A percentile compares a stretch with the other conserved stretches of the same genome.
Evolutionary conservation across 345 rosid genomes (phyloP).

Genomic region (Rhodamnia argentea): DNA sequence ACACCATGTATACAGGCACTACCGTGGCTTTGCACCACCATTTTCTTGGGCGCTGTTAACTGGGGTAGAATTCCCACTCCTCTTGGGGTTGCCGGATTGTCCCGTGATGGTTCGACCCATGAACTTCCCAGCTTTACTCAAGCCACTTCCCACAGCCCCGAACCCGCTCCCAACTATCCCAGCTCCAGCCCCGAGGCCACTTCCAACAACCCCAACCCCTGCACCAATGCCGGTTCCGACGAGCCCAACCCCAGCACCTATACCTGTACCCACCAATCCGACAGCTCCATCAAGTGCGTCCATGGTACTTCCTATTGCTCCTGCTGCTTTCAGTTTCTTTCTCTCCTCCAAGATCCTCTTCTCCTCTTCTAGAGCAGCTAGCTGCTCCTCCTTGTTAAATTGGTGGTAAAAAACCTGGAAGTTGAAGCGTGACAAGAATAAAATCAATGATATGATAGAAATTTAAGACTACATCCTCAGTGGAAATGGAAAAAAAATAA

Average conservation of each 20-base stretch:
- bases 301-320: slow-evolving; percentile 91
- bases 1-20: background rate
- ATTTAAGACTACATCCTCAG: background rate
- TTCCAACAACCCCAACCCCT: slow-evolving; percentile 62
- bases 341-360: slow-evolving; percentile 73
- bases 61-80: slow-evolving; percentile 72
- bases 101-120: slow-evolving; percentile 83
- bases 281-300: slow-evolving; percentile 76
- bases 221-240: slow-evolving; percentile 70
- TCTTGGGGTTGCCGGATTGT: slow-evolving; percentile 46
- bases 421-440: background rate
- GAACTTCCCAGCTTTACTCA: slow-evolving; percentile 79
- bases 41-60: slow-evolving; percentile 54
- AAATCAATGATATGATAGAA: background rate
- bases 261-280: slow-evolving; percentile 36
- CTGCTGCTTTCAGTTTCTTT: slow-evolving; percentile 80
- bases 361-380: slow-evolving; percentile 78
- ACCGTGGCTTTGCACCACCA: slow-evolving; percentile 42
- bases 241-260: slow-evolving; percentile 64
- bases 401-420: slow-evolving; percentile 59
- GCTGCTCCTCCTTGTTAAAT: slow-evolving; percentile 69
- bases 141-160: slow-evolving; percentile 72
- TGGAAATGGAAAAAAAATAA: background rate
- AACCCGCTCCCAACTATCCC: slow-evolving; percentile 46
- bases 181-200: slow-evolving; percentile 29